These are phyloP conservation scores for Beauveria medogensis DNA, from an alignment of 2,329 filamentous ascomycete genomes.

Conservation along the genomic window DNA sequence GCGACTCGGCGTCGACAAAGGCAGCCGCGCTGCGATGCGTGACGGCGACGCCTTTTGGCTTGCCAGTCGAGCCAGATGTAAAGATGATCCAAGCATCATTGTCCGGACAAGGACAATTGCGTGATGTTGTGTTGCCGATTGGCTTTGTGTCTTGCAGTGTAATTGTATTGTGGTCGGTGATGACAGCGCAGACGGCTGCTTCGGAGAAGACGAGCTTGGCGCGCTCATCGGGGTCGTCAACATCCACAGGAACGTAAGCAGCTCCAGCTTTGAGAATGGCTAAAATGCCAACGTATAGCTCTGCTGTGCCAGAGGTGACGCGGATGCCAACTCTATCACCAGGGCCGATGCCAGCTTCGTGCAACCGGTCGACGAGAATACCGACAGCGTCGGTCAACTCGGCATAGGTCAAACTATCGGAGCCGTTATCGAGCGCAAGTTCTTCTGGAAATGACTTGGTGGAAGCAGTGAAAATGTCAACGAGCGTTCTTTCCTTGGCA, in stretches of 20 bases:
- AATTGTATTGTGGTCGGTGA: slow-evolving; percentile 14
- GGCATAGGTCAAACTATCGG: slow-evolving; percentile 10
- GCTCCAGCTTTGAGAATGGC: slow-evolving; percentile 15
- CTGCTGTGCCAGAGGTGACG: slow-evolving; percentile 15
- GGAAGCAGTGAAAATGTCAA: slow-evolving; percentile 15
- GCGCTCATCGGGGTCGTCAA: slow-evolving; percentile 17
- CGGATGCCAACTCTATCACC: slow-evolving; percentile 16
- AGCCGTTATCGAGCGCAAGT: slow-evolving; percentile 15
- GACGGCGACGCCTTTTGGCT: slow-evolving; percentile 19
- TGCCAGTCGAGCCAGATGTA: slow-evolving; percentile 14
- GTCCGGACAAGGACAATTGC: slow-evolving; percentile 7
- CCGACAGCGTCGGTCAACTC: slow-evolving; percentile 10
- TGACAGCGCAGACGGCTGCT: slow-evolving; percentile 13
- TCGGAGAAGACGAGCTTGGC: slow-evolving; percentile 16
- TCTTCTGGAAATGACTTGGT: slow-evolving; percentile 9
- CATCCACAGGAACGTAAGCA: slow-evolving; percentile 18
- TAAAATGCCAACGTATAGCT: slow-evolving; percentile 16
- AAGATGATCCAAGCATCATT: slow-evolving; percentile 20
- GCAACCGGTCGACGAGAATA: slow-evolving; percentile 6
- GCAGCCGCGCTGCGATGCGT: slow-evolving; percentile 18
- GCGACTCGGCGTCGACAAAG: slow-evolving; percentile 19
- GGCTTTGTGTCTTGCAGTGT: slow-evolving; percentile 7
- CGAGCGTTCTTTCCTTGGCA: slow-evolving; percentile 12
- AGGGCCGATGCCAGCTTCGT: slow-evolving; percentile 11
- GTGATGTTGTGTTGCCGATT: not conserved